Base-by-base conservation (phyloP, 805 yeast genomes). In the Teunomyces aglyptinius region DNA sequence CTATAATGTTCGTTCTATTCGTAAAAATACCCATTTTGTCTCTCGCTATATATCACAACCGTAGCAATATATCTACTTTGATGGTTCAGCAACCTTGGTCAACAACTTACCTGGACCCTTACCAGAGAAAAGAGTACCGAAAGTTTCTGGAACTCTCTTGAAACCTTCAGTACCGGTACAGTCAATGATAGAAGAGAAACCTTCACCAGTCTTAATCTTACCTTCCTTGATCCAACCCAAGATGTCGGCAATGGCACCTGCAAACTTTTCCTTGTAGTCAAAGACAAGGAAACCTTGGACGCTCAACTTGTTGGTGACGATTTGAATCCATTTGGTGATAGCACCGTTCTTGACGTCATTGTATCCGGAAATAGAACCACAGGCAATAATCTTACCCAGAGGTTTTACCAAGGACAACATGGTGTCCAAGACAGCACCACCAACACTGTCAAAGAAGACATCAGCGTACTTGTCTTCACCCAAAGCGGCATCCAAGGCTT, bases 301-400 rank as follows among this genome's bases (percentile, higher is more conserved):
- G 1, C 65, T 69, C 45, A 83, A 60, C 57, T 86, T 72, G 58
- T 73, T 78, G 33, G 71, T 66, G 50, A 81, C 70, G 33, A 83
- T 73, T 41, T 63, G 50, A 10, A 59, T 48, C 68, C 78, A 78
- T 44, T 65, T 68, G 32, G 63, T 12, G 24, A 36, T 18, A n/a
- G 15, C 13, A 6, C 12, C 10, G 18, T 36, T 20, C 24, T 20
- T 20, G n/a, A 18, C 2, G 18, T 36, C 39, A 55, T 81, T 78
- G 61, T 82, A 83, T 42, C 80, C 78, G 26, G 86, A 63, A 49
- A 83, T 80, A 12, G 83, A 71, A 50, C 89, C 89, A 65, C 86
- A 81, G 18, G 81, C 83, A 45, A 81, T 59, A 34, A 84, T 64
- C 32, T 60, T 65, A 36, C 80, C 82, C 32, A 56, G 59, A 6